These are phyloP conservation scores for Termitomyces sp. DNA, from an alignment of 768 basidiomycete species.

Conservation along the genomic window DNA sequence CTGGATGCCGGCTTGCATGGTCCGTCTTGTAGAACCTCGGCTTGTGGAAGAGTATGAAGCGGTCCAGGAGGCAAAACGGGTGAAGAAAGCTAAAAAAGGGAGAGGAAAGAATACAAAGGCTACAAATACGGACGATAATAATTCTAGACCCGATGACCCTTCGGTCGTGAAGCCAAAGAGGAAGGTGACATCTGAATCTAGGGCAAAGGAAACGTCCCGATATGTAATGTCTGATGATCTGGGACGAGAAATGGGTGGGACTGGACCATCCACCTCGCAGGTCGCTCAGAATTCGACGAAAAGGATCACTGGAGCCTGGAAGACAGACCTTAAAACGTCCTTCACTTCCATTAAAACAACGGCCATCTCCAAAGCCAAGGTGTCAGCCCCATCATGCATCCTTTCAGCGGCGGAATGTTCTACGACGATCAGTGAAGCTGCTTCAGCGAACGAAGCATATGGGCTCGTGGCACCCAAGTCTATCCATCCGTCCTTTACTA, in stretches of 20 bases:
- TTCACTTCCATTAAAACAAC: slow-evolving; percentile 7
- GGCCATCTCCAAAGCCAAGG: neutral
- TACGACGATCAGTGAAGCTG: neutral
- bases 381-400: neutral
- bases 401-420: neutral
- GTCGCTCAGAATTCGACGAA: slow-evolving; percentile 17
- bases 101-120: slow-evolving; percentile 16
- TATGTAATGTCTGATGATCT: neutral
- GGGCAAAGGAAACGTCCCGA: neutral
- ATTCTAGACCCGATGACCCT: neutral
- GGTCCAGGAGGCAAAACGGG: slow-evolving; percentile 38
- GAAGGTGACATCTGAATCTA: slow-evolving; percentile 3
- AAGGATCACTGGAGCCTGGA: slow-evolving; percentile 3
- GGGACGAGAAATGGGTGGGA: neutral
- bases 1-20: slow-evolving; percentile 84
- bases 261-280: neutral
- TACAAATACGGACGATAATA: slow-evolving; percentile 3
- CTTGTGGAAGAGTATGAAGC: slow-evolving; percentile 61
- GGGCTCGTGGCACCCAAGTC: neutral
- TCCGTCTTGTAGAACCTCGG: slow-evolving; percentile 58
- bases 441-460: neutral
- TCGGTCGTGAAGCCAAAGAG: slow-evolving; percentile 5
- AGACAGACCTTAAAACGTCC: slow-evolving; percentile 3
- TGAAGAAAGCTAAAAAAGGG: slow-evolving; percentile 46
- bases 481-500: neutral